Base-by-base conservation (phyloP, 1,284 basidiomycete species). In the Rhodotorula sp. region DNA sequence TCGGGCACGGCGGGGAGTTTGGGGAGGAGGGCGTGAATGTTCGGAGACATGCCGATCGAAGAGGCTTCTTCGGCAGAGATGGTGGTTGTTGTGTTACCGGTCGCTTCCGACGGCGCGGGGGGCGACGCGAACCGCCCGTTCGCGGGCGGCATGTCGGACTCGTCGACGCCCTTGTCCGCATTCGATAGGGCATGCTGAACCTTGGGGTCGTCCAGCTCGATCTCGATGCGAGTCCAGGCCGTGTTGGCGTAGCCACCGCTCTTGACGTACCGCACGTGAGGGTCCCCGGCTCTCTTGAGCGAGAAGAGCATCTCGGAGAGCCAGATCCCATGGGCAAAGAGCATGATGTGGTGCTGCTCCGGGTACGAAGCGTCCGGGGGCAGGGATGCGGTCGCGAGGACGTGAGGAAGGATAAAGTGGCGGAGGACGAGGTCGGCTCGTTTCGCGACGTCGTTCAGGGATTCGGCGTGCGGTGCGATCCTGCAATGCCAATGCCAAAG, bases 251-350 rank as follows among this genome's bases (percentile, higher is more conserved):
- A 83, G 4, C 82, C 80, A 24, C 79, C 77, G 57, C 81, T 37
- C 68, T 75, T 75, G 62, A 75, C 62, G 56, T 66, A 82, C 22
- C 78, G 75, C 78, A 82, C 82, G 14, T 78, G 76, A 22, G 79
- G 78, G 37, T 80, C 76, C 12, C 77, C 74, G 49, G 79, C 78
- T 7, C 81, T 70, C 54, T 73, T 75, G 37, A 78, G 54, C 4
- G 76, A 74, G 20, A 69, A 75, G 48, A 78, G 68, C 64, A 76
- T 70, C 65, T 91, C 89, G 63, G 84, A 84, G 54, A 93, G 88
- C 79, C 87, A 89, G 54, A 91, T 80, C 0, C 91, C 91, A 79
- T 93, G 91, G 79, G 91, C 91, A 45, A 92, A 88, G 58, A 93
- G 79, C 3, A 87, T 88, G 49, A 93, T 80, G 75, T 90, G 86